phyloP scores from a whole-genome alignment of 2,329 filamentous ascomycete genomes.

The Rutstroemia sp. region DNA sequence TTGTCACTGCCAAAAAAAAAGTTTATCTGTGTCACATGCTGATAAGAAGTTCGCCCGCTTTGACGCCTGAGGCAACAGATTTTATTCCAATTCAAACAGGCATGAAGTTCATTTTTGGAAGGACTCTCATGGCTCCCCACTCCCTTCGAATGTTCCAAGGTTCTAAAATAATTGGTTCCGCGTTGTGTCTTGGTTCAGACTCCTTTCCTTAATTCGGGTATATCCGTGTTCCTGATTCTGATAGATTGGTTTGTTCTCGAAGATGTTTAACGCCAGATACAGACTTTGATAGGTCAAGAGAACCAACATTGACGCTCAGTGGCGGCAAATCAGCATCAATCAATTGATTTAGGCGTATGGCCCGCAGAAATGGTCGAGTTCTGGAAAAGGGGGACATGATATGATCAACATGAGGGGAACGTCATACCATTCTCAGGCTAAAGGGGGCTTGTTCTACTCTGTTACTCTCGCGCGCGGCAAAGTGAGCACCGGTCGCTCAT shows the following conservation, averaged over 20 bases:
- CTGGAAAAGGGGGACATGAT: not conserved
- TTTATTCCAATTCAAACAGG: not conserved
- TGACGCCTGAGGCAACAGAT: not conserved
- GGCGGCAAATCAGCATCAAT: slow-evolving; percentile 2
- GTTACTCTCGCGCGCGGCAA: slow-evolving; percentile 8
- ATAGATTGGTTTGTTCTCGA: not conserved
- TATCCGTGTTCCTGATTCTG: not conserved
- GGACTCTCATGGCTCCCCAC: not conserved
- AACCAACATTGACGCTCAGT: not conserved
- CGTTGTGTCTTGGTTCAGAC: too few relatives aligned
- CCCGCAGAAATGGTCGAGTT: not conserved
- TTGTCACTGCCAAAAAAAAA: not conserved
- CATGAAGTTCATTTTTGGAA: not conserved
- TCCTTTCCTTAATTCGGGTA: not conserved
- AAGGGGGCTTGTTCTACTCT: not conserved
- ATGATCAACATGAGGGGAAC: not conserved
- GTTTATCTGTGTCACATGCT: slow-evolving; percentile 2
- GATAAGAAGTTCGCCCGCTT: not conserved
- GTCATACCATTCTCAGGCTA: not conserved
- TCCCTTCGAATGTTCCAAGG: not conserved
- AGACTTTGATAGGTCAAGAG: not conserved
- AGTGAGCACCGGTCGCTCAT: not conserved
- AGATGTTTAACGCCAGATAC: not conserved
- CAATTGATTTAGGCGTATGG: not conserved
- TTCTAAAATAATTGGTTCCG: not conserved